Conservation (phyloP, 1,284 basidiomycete genomes). For the Agroathelia rolfsii region DNA sequence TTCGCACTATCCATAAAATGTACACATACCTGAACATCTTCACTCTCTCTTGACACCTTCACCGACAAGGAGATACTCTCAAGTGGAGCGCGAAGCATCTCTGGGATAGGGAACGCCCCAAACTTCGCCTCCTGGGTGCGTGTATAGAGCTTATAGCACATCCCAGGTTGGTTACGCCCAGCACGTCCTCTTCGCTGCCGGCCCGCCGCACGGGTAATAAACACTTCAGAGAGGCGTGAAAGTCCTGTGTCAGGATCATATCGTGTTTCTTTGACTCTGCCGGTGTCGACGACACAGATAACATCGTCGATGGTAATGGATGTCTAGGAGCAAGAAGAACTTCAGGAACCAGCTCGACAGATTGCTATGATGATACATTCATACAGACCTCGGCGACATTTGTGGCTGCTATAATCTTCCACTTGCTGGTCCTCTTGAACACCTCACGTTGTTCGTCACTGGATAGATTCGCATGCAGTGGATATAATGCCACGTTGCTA, state of each 20-base stretch:
- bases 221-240: conserved; percentile 70
- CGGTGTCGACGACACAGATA: conserved; percentile 77
- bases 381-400: conserved; percentile 73
- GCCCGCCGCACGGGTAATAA: conserved; percentile 75
- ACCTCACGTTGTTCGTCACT: conserved; percentile 78
- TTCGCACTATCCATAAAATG: neutral
- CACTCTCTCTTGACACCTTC: conserved; percentile 72
- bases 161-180: conserved; percentile 77
- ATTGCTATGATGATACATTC: neutral
- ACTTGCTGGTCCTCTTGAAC: conserved; percentile 54
- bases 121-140: conserved; percentile 64
- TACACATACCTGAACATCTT: conserved; percentile 63
- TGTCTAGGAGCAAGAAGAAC: conserved; percentile 44
- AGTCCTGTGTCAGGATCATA: conserved; percentile 75
- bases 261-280: conserved; percentile 84
- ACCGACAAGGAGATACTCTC: conserved; percentile 79
- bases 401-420: conserved; percentile 86
- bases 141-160: conserved; percentile 82
- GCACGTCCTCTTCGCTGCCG: conserved; percentile 84
- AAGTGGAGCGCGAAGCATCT: conserved; percentile 84
- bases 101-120: conserved; percentile 71
- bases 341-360: neutral
- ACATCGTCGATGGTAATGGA: conserved; percentile 93
- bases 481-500: conserved; percentile 52
- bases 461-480: conserved; percentile 86